Evolutionary conservation across 2,329 filamentous ascomycete genomes (phyloP).

Genomic region (Leptographium lundbergii): DNA sequence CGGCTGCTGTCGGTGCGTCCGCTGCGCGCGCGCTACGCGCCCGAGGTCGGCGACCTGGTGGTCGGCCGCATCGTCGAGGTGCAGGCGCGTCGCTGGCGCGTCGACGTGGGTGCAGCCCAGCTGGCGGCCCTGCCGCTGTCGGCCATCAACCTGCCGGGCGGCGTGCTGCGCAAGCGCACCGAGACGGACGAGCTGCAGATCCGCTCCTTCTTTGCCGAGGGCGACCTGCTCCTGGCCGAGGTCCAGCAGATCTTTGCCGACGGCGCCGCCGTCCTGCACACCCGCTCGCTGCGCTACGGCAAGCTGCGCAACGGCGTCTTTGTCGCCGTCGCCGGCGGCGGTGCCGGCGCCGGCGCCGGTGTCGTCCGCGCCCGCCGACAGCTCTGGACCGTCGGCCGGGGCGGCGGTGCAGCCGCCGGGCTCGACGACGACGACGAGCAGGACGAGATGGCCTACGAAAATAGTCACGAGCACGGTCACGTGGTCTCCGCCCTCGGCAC

Average conservation of each 20-base stretch:
- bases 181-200: conserved; percentile 97
- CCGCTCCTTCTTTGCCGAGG: conserved; percentile 91
- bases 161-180: conserved; percentile 80
- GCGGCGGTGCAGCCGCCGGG: conserved; percentile 51
- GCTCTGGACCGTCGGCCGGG: conserved; percentile 65
- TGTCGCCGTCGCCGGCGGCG: conserved; percentile 65
- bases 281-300: conserved; percentile 81
- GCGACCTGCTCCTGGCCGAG: conserved; percentile 86
- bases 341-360: conserved; percentile 72
- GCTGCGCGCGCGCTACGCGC: conserved; percentile 82
- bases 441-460: conserved; percentile 55
- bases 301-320: conserved; percentile 93
- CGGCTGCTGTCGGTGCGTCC: conserved; percentile 88
- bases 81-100: conserved; percentile 86
- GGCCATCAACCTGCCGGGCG: conserved; percentile 88
- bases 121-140: conserved; percentile 76
- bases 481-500: conserved; percentile 3
- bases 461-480: conserved; percentile 31
- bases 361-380: conserved; percentile 77
- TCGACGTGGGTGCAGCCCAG: conserved; percentile 81
- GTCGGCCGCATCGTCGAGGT: conserved; percentile 90
- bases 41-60: conserved; percentile 91
- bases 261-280: conserved; percentile 79
- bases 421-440: conserved; percentile 86
- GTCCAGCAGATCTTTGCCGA: conserved; percentile 83